A percentile compares a stretch with the other conserved stretches of the same genome.
These are phyloP conservation scores for Stentor coeruleus DNA, from an alignment of 73 alveolate species.

Conservation along the genomic window DNA sequence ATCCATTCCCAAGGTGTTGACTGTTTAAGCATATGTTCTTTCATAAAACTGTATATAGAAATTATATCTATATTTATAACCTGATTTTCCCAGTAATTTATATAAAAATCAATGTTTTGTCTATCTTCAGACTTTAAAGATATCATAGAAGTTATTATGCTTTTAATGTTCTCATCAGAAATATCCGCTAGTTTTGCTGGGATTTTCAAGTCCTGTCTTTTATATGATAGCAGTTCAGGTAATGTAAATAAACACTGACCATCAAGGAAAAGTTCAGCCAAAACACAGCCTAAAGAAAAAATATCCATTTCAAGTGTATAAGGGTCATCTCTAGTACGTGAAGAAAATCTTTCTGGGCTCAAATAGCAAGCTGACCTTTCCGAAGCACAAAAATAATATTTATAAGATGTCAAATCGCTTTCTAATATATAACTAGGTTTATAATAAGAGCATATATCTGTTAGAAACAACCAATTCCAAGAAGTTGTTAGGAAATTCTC, in stretches of 20 bases:
- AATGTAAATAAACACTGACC: conserved; percentile 74
- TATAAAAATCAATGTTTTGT: conserved; percentile 40
- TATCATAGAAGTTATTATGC: conserved; percentile 63
- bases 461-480: conserved; percentile 58
- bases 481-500: conserved; percentile 76
- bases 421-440: conserved; percentile 74
- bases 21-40: background rate
- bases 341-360: conserved; percentile 87
- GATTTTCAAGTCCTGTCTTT: conserved; percentile 54
- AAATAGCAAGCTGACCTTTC: conserved; percentile 80
- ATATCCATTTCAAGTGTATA: conserved; percentile 81
- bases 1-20: background rate
- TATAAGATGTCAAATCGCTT: conserved; percentile 66
- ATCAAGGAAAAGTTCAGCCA: conserved; percentile 87
- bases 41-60: too few relatives aligned
- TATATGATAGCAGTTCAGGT: conserved; percentile 59
- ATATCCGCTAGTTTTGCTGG: conserved; percentile 46
- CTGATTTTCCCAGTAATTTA: conserved; percentile 36
- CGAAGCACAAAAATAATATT: conserved; percentile 70
- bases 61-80: conserved; percentile 31
- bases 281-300: conserved; percentile 77
- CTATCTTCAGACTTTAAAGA: conserved; percentile 62
- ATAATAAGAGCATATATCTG: conserved; percentile 65
- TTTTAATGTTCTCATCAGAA: conserved; percentile 45
- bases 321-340: conserved; percentile 25